These are phyloP conservation scores for Eutrema japonicum DNA, from an alignment of 345 rosid genomes.

Conservation along the genomic window DNA sequence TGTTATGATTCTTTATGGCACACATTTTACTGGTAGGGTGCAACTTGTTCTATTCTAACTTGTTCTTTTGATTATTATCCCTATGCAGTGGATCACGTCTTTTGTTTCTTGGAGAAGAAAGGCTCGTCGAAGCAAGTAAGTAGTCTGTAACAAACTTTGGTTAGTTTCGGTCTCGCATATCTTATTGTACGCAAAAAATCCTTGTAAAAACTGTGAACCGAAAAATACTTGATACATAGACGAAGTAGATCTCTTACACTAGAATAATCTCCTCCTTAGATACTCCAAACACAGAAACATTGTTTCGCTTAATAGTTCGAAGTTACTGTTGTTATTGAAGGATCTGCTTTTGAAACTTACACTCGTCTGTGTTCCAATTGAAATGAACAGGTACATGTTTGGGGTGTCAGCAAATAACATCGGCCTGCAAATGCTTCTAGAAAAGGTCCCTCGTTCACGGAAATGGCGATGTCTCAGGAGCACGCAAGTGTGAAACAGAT, in stretches of 20 bases:
- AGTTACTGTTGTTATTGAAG: conserved; percentile 2
- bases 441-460: conserved; percentile 62
- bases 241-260: not conserved
- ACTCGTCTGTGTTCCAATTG: conserved; percentile 9
- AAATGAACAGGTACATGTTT: conserved; percentile 59
- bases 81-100: conserved; percentile 75
- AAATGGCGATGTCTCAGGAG: conserved; percentile 87
- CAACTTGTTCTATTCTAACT: conserved; percentile 8
- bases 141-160: conserved; percentile 20
- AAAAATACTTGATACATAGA: not conserved
- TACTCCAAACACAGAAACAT: conserved; percentile 6
- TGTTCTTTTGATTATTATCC: conserved; percentile 2
- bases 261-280: not conserved
- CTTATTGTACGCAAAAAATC: not conserved
- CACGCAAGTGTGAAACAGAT: conserved; percentile 59
- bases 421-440: conserved; percentile 88
- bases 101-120: conserved; percentile 83
- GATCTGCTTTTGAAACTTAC: not conserved
- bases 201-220: not conserved
- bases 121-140: conserved; percentile 92
- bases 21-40: conserved; percentile 8
- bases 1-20: conserved; percentile 8
- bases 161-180: conserved; percentile 3
- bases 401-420: conserved; percentile 65
- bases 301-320: conserved; percentile 18